Conservation (phyloP, 2,329 filamentous ascomycete species). For the Pseudovirgaria hyperparasitica region DNA sequence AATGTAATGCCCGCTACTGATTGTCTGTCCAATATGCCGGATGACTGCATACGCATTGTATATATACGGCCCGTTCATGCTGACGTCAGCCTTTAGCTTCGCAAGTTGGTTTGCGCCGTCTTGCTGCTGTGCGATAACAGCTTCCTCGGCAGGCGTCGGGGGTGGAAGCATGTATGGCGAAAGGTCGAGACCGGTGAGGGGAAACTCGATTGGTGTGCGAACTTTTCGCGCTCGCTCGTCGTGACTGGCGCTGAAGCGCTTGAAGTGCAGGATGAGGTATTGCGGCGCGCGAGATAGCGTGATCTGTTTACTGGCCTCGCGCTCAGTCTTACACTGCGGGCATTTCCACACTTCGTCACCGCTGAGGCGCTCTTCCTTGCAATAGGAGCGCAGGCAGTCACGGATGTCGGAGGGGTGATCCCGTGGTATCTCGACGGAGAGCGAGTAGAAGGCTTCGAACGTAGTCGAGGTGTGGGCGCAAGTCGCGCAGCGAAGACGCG, state of each 20-base stretch:
- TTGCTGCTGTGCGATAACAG: conserved; percentile 16
- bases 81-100: conserved; percentile 23
- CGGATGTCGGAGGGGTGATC: conserved; percentile 48
- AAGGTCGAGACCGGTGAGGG: conserved; percentile 56
- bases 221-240: conserved; percentile 52
- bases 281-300: conserved; percentile 68
- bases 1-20: conserved; percentile 70
- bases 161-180: conserved; percentile 45
- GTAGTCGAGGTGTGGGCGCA: conserved; percentile 53
- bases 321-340: conserved; percentile 56
- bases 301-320: conserved; percentile 56
- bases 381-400: conserved; percentile 59
- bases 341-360: conserved; percentile 61
- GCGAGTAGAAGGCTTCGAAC: conserved; percentile 58
- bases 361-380: conserved; percentile 51
- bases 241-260: conserved; percentile 50
- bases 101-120: conserved; percentile 17
- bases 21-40: conserved; percentile 55
- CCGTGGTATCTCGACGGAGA: conserved; percentile 57
- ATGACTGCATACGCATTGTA: conserved; percentile 86
- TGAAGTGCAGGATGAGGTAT: conserved; percentile 66
- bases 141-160: conserved; percentile 22
- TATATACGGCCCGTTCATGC: conserved; percentile 45
- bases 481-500: conserved; percentile 46
- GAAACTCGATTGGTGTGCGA: conserved; percentile 61